Percentiles rank a stretch among this genome's conserved stretches.
phyloP scores from a whole-genome alignment of 768 basidiomycete genomes.

The Piloderma croceum region DNA sequence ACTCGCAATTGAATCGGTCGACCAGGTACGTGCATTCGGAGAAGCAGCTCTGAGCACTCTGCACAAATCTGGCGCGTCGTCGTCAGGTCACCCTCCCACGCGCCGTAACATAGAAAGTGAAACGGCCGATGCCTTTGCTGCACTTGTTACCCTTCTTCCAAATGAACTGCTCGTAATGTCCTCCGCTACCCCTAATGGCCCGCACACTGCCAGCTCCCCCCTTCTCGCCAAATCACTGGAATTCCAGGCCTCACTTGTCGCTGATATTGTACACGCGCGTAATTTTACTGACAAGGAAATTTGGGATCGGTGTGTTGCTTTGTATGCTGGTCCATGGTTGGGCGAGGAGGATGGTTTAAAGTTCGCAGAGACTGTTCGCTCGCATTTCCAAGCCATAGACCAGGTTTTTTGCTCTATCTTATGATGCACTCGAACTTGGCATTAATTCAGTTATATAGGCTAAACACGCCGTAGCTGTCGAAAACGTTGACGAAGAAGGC shows the following conservation, averaged over 20 bases:
- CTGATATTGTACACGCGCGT: constrained; percentile 65
- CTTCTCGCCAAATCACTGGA: constrained; percentile 56
- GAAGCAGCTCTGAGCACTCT: constrained; percentile 77
- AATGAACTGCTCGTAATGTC: constrained; percentile 36
- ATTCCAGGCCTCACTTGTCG: constrained; percentile 69
- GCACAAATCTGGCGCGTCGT: constrained; percentile 77
- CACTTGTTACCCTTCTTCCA: constrained; percentile 58
- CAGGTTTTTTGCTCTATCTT: constrained; percentile 34
- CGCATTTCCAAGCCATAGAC: constrained; percentile 75
- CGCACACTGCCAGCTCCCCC: constrained; percentile 47
- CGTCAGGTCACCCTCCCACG: constrained; percentile 59
- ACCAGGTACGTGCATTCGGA: constrained; percentile 85
- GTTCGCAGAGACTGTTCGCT: constrained; percentile 60
- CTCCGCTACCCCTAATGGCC: constrained; percentile 45
- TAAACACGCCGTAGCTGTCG: constrained; percentile 43
- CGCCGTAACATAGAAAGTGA: constrained; percentile 67
- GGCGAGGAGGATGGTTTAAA: constrained; percentile 39
- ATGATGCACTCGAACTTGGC: constrained; percentile 3
- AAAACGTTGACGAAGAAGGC: constrained; percentile 59
- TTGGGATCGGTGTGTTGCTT: constrained; percentile 70
- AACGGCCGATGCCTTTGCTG: constrained; percentile 47
- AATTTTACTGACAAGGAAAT: constrained; percentile 46
- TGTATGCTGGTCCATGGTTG: constrained; percentile 72
- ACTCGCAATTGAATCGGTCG: not conserved
- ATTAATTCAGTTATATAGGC: no score